A percentile compares a stretch with the other conserved stretches of the same genome.
phyloP scores from a whole-genome alignment of 768 basidiomycete species.

The Panaeolus papilionaceus region DNA sequence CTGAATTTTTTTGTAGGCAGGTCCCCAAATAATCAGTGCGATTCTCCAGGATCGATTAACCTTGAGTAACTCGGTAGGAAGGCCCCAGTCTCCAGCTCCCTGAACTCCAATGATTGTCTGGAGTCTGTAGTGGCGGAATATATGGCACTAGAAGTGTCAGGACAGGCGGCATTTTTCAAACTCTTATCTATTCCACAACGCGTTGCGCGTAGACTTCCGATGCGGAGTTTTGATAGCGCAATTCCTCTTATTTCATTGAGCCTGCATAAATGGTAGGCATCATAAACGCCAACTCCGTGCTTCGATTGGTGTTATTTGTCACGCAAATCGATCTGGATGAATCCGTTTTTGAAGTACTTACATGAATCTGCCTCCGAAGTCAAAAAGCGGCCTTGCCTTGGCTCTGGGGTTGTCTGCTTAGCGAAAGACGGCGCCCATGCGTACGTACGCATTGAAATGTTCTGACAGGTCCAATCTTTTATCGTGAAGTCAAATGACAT shows the following conservation, averaged over 20 bases:
- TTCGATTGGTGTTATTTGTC: not conserved
- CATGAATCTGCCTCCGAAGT: not conserved
- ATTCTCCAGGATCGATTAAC: not conserved
- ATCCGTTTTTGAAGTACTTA: not conserved
- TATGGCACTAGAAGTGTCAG: not conserved
- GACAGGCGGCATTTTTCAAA: not conserved
- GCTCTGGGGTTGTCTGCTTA: slow-evolving; percentile 1
- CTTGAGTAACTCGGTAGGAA: not conserved
- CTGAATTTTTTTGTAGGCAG: not conserved
- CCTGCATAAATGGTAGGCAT: not conserved
- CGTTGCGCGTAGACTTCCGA: not conserved
- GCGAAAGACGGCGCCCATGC: not conserved
- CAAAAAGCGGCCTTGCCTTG: not conserved
- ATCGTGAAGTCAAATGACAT: not conserved
- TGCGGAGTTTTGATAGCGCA: slow-evolving; percentile 1
- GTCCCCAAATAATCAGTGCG: not conserved
- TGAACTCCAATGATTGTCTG: not conserved
- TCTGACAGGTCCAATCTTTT: not conserved
- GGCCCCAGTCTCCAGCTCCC: not conserved
- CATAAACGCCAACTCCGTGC: not conserved
- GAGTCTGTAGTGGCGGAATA: not conserved
- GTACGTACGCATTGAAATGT: not conserved
- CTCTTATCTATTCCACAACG: slow-evolving; percentile 1
- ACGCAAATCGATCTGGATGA: not conserved
- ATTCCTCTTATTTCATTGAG: not conserved